Evolutionary conservation across 306 rosid species (phyloP).

Genomic region (Acacia confusa): DNA sequence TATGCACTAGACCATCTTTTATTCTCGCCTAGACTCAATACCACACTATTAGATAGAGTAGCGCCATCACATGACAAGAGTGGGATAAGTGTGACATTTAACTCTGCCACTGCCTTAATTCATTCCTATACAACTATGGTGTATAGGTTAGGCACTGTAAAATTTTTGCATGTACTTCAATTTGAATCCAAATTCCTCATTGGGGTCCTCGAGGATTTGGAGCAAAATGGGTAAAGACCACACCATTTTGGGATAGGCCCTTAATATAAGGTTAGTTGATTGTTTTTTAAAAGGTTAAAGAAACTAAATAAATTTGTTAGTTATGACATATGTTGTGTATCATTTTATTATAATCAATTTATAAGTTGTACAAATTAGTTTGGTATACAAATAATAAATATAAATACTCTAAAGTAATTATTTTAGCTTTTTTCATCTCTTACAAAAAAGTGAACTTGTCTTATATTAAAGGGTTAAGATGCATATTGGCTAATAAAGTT

Average conservation of each 20-base stretch:
- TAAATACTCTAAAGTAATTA: no score
- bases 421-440: no score
- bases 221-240: background rate
- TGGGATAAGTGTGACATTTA: background rate
- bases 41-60: background rate
- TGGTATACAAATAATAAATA: no score
- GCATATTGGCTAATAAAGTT: no score
- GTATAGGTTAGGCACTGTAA: background rate
- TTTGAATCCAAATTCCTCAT: background rate
- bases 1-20: rapidly evolving
- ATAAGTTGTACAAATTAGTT: no score
- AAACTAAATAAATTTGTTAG: no score
- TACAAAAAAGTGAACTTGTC: no score
- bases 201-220: background rate
- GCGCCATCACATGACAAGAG: background rate
- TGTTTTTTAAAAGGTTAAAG: no score
- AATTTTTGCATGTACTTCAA: background rate
- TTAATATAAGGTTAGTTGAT: no score
- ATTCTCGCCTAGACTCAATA: background rate
- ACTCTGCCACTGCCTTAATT: background rate
- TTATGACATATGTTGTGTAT: no score
- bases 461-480: no score
- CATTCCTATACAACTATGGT: background rate
- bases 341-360: no score
- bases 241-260: background rate